phyloP scores from a whole-genome alignment of 768 basidiomycete genomes.

The Coprinopsis marcescibilis region DNA sequence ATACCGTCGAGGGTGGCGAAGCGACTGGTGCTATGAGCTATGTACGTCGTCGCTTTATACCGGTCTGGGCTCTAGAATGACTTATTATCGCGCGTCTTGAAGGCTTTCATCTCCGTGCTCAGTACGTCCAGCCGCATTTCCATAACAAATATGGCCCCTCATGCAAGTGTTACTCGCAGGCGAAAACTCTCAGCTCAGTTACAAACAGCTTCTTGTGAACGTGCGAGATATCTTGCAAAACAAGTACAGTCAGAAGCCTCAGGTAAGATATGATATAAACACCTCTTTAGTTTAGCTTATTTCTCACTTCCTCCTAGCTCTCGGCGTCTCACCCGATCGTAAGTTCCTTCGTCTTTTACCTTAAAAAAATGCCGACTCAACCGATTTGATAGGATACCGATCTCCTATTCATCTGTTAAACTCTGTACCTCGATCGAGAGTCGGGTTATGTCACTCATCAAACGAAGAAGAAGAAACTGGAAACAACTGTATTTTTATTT shows the following conservation, averaged over 20 bases:
- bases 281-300: constrained; percentile 5
- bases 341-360: constrained; percentile 12
- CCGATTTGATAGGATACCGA: not conserved
- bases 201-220: constrained; percentile 33
- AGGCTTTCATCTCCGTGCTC: constrained; percentile 51
- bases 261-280: constrained; percentile 17
- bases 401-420: not conserved
- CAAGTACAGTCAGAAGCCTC: constrained; percentile 41
- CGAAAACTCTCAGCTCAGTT: constrained; percentile 36
- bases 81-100: not conserved
- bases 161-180: constrained; percentile 19
- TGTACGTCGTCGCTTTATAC: constrained; percentile 3
- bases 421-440: not conserved
- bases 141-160: not conserved
- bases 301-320: constrained; percentile 24
- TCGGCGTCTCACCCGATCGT: constrained; percentile 35
- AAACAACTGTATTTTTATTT: not conserved
- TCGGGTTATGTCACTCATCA: not conserved
- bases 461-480: not conserved
- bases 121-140: constrained; percentile 25
- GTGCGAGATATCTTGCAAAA: constrained; percentile 32
- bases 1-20: constrained; percentile 57
- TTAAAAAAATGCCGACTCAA: not conserved
- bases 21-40: constrained; percentile 79
- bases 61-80: not conserved